Conservation (phyloP, 148 eudicot genomes). For the Selenicereus undatus region DNA sequence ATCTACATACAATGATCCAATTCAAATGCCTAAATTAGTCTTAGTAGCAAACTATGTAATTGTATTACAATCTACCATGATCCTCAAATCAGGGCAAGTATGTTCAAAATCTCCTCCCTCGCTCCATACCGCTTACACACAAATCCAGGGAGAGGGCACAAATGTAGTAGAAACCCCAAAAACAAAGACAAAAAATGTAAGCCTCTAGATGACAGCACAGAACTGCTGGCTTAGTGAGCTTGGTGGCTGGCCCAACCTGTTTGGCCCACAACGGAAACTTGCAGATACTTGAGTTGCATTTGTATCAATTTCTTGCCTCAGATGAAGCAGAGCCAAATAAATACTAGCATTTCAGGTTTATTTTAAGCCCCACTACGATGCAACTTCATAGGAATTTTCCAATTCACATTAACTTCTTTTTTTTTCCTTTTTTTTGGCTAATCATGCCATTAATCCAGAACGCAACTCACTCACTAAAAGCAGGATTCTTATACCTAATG, state of each 20-base stretch:
- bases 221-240: background rate
- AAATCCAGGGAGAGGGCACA: too few species aligned
- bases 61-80: background rate
- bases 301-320: background rate
- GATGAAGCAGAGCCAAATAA: background rate
- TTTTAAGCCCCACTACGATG: background rate
- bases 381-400: background rate
- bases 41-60: background rate
- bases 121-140: too few species aligned
- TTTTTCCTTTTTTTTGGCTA: background rate
- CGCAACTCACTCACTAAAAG: background rate
- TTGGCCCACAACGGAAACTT: background rate
- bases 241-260: background rate
- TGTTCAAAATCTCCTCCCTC: background rate
- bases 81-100: background rate
- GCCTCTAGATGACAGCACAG: background rate
- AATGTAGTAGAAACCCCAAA: background rate
- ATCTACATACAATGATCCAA: background rate
- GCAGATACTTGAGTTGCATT: background rate
- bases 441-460: background rate
- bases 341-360: background rate
- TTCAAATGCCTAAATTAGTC: background rate
- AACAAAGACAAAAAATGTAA: background rate
- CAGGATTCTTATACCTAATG: background rate
- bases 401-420: background rate